These are phyloP conservation scores for Curvularia eragrostidis DNA, from an alignment of 2,329 filamentous ascomycete genomes.

Conservation along the genomic window DNA sequence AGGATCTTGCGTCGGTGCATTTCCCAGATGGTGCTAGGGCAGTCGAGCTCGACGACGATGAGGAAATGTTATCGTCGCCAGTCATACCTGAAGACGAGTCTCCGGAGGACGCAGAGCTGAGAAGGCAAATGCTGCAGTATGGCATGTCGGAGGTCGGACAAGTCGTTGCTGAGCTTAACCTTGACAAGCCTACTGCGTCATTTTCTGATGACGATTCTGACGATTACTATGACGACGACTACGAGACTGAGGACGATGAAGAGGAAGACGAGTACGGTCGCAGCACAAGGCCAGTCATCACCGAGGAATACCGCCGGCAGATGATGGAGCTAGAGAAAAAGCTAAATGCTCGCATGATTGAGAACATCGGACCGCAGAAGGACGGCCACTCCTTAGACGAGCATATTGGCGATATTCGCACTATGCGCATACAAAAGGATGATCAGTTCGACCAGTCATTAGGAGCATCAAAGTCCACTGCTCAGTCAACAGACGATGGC, in stretches of 20 bases:
- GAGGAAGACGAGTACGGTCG: conserved; percentile 80
- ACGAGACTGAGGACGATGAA: conserved; percentile 62
- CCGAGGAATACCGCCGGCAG: conserved; percentile 75
- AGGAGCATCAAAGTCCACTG: conserved; percentile 7
- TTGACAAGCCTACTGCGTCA: conserved; percentile 68
- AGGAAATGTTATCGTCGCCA: conserved; percentile 52
- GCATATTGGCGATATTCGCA: conserved; percentile 64
- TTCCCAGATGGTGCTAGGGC: conserved; percentile 48
- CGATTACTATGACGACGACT: conserved; percentile 45
- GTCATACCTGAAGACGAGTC: conserved; percentile 77
- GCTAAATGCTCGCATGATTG: conserved; percentile 66
- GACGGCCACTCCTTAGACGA: conserved; percentile 48
- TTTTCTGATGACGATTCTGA: conserved; percentile 59
- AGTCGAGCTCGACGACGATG: conserved; percentile 53
- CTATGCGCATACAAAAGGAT: conserved; percentile 56
- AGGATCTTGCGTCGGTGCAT: conserved; percentile 37
- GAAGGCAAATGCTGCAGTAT: conserved; percentile 90
- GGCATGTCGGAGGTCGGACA: conserved; percentile 86
- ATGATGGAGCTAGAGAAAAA: conserved; percentile 87
- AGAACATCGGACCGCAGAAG: conserved; percentile 63
- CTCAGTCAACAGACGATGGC: conserved; percentile 9
- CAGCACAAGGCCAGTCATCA: conserved; percentile 70
- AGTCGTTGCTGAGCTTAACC: conserved; percentile 87
- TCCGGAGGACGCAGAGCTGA: conserved; percentile 77
- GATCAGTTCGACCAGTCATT: conserved; percentile 44